phyloP scores from a whole-genome alignment of 2,329 filamentous ascomycete genomes.

The Neofusicoccum laricinum region DNA sequence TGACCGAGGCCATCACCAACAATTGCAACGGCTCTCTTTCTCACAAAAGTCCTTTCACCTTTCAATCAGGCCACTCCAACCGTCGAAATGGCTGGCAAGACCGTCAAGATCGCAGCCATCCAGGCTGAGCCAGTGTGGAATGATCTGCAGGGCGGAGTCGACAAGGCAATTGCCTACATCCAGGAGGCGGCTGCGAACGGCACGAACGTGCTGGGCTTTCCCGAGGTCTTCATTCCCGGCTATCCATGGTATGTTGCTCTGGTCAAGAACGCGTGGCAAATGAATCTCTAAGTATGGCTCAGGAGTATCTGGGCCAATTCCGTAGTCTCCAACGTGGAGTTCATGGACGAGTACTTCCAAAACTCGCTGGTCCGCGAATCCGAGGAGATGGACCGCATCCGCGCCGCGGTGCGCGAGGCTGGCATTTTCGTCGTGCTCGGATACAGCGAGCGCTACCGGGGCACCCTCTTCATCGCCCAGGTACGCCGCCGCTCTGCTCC shows the following conservation, averaged over 20 bases:
- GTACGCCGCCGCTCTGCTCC: too few relatives aligned
- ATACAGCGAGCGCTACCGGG: slow-evolving; percentile 38
- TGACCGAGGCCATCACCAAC: too few relatives aligned
- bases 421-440: slow-evolving; percentile 39
- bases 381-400: slow-evolving; percentile 44
- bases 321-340: slow-evolving; percentile 40
- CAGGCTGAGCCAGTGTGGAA: slow-evolving; percentile 62
- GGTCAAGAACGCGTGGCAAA: too few relatives aligned
- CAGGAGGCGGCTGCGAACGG: slow-evolving; percentile 52
- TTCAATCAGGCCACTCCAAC: not conserved
- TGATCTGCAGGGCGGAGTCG: slow-evolving; percentile 53
- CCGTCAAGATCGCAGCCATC: slow-evolving; percentile 47
- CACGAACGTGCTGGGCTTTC: slow-evolving; percentile 53
- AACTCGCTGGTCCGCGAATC: slow-evolving; percentile 43
- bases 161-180: slow-evolving; percentile 58
- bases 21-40: too few relatives aligned
- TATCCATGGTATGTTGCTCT: slow-evolving; percentile 44
- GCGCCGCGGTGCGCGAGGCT: slow-evolving; percentile 29
- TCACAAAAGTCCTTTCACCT: not conserved
- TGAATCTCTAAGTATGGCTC: not conserved
- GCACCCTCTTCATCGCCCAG: slow-evolving; percentile 41
- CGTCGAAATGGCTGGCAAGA: not conserved
- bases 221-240: slow-evolving; percentile 47
- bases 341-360: slow-evolving; percentile 42
- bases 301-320: slow-evolving; percentile 22